Base-by-base conservation (phyloP, 805 yeast genomes). In the Pichia californica region DNA sequence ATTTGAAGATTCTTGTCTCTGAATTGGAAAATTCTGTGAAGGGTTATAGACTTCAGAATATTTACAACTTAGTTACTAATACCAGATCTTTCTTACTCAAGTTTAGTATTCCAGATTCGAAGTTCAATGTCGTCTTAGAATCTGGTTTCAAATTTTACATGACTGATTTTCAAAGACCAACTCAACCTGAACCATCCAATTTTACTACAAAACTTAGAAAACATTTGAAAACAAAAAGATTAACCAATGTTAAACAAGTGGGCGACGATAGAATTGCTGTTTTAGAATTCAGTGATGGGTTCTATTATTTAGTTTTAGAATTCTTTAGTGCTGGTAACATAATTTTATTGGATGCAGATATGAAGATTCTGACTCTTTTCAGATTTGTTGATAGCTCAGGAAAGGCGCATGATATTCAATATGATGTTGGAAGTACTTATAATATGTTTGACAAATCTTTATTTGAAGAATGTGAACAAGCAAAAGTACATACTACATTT, bases 281-380 rank as follows among this genome's bases (percentile, higher is more conserved):
- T 0, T 62, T 91, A 36, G 79, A 86, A 47, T 91, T 91, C 63
- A 79, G 89, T 36, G 95, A 87, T 54, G 96, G 96, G 2, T 55
- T 76, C 41, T 79, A 66, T 56, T 82, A 84, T 53, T 66, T 91
- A 50, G 95, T 87, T 0, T 63, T 91, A 41, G 99, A 91, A 62
- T 91, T 91, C 56, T 91, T 89, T 67, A 85, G 96, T 58, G 96
- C 96, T 3, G 99, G 99, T 23, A 91, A 91, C 58, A 76, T 91
- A 43, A 67, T 91, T 16, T 68, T 91, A 18, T 68, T 91, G 48
- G 94, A 91, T 60, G 72, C 77, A 25, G 73, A 81, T 18, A 62
- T 70, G 47, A 79, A 75, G 53, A 88, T 89, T 40, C 53, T 88
- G 54, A 70, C 91, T 0, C 64, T 88, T 25, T 89, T 84, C 57